Conservation (phyloP, 1,139 yeast genomes). For the Taiozyma sp. region DNA sequence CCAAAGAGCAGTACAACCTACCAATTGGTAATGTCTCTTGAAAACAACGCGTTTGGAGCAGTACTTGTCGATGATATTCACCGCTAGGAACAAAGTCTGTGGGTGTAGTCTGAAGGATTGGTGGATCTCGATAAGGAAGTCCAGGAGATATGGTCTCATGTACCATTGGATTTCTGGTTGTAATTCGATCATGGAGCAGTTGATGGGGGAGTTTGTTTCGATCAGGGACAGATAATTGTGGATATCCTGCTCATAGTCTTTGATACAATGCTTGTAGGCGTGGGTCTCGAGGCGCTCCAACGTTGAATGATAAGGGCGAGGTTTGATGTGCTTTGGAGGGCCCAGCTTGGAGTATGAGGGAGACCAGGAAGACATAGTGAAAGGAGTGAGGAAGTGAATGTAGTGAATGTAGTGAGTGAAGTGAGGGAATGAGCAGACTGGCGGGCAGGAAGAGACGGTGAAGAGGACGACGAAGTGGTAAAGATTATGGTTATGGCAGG, state of each 20-base stretch:
- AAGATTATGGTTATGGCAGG: not conserved
- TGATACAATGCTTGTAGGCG: conserved; percentile 12
- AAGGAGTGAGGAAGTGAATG: not conserved
- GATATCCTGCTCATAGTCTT: conserved; percentile 23
- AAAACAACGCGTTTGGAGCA: conserved; percentile 89
- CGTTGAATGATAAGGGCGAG: conserved; percentile 20
- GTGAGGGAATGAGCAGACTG: not conserved
- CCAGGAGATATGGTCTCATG: conserved; percentile 86
- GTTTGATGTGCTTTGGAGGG: conserved; percentile 22
- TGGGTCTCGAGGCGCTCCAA: conserved; percentile 18
- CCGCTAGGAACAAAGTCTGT: conserved; percentile 73
- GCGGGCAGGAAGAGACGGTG: not conserved
- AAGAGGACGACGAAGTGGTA: not conserved
- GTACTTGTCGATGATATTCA: conserved; percentile 84
- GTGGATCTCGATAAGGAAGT: conserved; percentile 79
- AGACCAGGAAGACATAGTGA: conserved; percentile 15
- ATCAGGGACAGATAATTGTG: conserved; percentile 21
- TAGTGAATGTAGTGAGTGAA: not conserved
- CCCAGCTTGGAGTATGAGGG: conserved; percentile 21
- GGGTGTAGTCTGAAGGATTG: conserved; percentile 67
- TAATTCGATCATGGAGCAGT: conserved; percentile 71
- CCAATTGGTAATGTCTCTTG: conserved; percentile 86
- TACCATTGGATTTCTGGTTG: conserved; percentile 94
- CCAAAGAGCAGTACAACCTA: conserved; percentile 93
- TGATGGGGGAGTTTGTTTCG: conserved; percentile 37